A percentile compares a stretch with the other conserved stretches of the same genome.
Conservation (phyloP, 208 protist genomes). For the Leishmania mexicana region DNA sequence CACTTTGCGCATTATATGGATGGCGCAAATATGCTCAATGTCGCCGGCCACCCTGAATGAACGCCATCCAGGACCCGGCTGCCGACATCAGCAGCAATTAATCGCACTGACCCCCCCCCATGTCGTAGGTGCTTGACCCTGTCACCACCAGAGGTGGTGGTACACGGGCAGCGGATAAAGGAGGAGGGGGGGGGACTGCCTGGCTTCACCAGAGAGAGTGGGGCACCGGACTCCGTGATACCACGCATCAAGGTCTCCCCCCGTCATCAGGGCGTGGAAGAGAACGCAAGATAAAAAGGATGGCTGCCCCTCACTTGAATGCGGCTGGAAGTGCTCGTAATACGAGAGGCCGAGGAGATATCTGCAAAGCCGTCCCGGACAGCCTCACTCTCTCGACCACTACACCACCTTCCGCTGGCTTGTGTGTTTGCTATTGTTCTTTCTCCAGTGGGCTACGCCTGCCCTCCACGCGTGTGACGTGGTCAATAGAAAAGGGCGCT, state of each 20-base stretch:
- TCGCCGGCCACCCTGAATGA: not conserved
- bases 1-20: not conserved
- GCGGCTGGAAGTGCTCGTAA: not conserved
- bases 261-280: not conserved
- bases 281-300: not conserved
- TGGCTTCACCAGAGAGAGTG: not conserved
- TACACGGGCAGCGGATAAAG: not conserved
- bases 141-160: not conserved
- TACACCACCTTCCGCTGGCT: not conserved
- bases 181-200: not conserved
- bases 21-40: not conserved
- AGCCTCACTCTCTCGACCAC: not conserved
- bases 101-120: not conserved
- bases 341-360: not conserved
- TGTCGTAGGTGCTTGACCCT: not conserved
- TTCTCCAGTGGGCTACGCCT: not conserved
- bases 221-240: not conserved
- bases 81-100: not conserved
- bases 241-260: not conserved
- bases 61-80: not conserved
- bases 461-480: not conserved
- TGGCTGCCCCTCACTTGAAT: not conserved
- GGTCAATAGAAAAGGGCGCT: not conserved
- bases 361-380: not conserved
- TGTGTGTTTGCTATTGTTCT: not conserved